phyloP scores from a whole-genome alignment of 2,329 filamentous ascomycete species.

The Dactylella cylindrospora region DNA sequence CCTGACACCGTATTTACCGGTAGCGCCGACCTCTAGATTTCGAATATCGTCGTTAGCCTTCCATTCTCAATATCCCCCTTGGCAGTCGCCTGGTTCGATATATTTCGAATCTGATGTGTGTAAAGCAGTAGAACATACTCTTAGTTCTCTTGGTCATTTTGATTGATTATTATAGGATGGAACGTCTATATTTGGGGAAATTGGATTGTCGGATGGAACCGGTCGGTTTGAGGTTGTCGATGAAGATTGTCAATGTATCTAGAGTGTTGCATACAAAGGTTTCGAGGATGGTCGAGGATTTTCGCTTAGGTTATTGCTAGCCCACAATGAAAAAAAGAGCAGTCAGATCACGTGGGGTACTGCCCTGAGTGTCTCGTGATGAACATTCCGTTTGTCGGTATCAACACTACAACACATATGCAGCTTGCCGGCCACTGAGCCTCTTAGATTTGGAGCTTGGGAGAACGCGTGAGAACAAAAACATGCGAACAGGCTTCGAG shows the following conservation, averaged over 20 bases:
- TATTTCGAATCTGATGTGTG: constrained; percentile 39
- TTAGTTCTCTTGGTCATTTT: constrained; percentile 95
- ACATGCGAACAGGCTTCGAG: no score
- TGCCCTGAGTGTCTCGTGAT: constrained; percentile 22
- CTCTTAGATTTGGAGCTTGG: no score
- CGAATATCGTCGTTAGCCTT: constrained; percentile 49
- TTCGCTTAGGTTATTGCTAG: constrained; percentile 33
- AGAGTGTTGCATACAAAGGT: constrained; percentile 2
- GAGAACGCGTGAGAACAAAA: no score
- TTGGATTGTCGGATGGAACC: constrained; percentile 2
- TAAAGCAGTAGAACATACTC: constrained; percentile 55
- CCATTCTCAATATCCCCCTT: constrained; percentile 12
- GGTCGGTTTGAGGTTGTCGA: constrained; percentile 9
- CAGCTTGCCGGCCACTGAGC: no score
- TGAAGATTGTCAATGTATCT: constrained; percentile 31
- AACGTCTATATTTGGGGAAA: constrained; percentile 47
- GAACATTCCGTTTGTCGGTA: constrained; percentile 3
- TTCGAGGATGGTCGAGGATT: constrained; percentile 33
- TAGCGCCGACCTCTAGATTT: constrained; percentile 80
- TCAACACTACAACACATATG: no score
- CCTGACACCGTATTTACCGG: constrained; percentile 97
- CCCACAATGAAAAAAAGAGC: constrained; percentile 37
- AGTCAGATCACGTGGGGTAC: constrained; percentile 38
- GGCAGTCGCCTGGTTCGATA: constrained; percentile 6
- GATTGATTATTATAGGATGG: constrained; percentile 52